Percentiles rank a stretch among this genome's conserved stretches.
These are phyloP conservation scores for Citrus glauca DNA, from an alignment of 345 rosid species.

Conservation along the genomic window DNA sequence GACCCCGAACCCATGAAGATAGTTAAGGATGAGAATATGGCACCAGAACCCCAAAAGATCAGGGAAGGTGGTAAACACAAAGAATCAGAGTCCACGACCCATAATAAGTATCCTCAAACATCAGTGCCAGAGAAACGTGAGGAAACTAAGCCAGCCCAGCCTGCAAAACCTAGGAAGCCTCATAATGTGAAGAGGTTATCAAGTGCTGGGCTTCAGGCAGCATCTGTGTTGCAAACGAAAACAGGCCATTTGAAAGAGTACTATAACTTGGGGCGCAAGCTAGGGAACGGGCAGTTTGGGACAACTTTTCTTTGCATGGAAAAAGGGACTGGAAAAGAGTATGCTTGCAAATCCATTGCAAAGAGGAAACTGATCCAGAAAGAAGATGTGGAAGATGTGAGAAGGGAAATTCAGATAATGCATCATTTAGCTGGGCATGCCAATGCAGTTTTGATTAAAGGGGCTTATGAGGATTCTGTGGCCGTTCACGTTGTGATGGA, in stretches of 20 bases:
- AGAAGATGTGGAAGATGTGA: slow-evolving; percentile 83
- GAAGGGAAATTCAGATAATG: slow-evolving; percentile 94
- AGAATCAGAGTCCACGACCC: not conserved
- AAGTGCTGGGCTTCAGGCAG: slow-evolving; percentile 56
- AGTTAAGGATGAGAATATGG: slow-evolving; percentile 19
- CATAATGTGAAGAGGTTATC: slow-evolving; percentile 47
- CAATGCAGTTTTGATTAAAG: slow-evolving; percentile 67
- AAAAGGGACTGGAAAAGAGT: slow-evolving; percentile 70
- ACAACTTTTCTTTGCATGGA: slow-evolving; percentile 71
- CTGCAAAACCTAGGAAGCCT: slow-evolving; percentile 30
- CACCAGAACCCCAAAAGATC: slow-evolving; percentile 9
- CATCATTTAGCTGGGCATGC: slow-evolving; percentile 72
- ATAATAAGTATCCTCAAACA: slow-evolving; percentile 15
- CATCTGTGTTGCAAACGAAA: slow-evolving; percentile 52
- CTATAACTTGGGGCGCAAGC: slow-evolving; percentile 64
- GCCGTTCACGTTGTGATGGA: slow-evolving; percentile 97
- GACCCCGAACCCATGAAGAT: slow-evolving; percentile 45
- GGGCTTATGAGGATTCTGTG: slow-evolving; percentile 80
- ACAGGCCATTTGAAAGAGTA: slow-evolving; percentile 69
- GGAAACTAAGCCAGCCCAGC: slow-evolving; percentile 15
- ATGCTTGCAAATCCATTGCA: slow-evolving; percentile 86
- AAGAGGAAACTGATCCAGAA: slow-evolving; percentile 61
- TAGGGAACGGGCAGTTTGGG: slow-evolving; percentile 93
- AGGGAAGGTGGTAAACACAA: slow-evolving; percentile 14
- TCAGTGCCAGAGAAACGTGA: not conserved